phyloP scores from a whole-genome alignment of 2,329 filamentous ascomycete species.

The Capronia epimyces region DNA sequence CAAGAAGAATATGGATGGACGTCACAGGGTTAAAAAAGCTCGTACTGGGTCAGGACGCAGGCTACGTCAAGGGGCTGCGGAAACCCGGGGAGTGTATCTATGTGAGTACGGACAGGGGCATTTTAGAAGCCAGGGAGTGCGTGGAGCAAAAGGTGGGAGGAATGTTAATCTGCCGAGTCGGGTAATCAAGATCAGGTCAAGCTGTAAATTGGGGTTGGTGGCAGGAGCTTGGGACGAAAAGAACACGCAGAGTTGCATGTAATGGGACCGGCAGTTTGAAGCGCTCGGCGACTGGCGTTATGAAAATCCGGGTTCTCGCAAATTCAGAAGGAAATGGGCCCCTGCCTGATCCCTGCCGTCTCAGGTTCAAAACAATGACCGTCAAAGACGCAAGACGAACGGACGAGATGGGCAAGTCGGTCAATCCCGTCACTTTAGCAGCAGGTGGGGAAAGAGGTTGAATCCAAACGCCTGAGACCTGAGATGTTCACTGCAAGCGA shows the following conservation, averaged over 20 bases:
- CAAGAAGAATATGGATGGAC: slow-evolving; percentile 62
- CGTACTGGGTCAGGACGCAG: slow-evolving; percentile 61
- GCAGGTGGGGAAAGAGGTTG: too few species aligned
- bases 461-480: too few species aligned
- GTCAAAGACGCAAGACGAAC: too few species aligned
- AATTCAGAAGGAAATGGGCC: too few species aligned
- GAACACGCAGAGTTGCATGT: not conserved
- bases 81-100: slow-evolving; percentile 78
- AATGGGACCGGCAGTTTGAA: too few species aligned
- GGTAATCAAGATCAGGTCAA: slow-evolving; percentile 6
- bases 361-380: too few species aligned
- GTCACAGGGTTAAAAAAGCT: slow-evolving; percentile 59
- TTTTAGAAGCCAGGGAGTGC: slow-evolving; percentile 77
- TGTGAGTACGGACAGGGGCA: slow-evolving; percentile 67
- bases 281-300: too few species aligned
- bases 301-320: too few species aligned
- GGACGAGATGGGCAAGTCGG: too few species aligned
- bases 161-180: slow-evolving; percentile 65
- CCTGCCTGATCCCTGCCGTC: too few species aligned
- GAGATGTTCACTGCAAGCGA: too few species aligned
- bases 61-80: slow-evolving; percentile 65
- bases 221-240: not conserved
- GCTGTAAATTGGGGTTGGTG: not conserved
- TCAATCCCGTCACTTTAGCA: too few species aligned
- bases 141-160: slow-evolving; percentile 77